Evolutionary conservation across 139 green algal species (phyloP).

Genomic region (Microglena sp.): DNA sequence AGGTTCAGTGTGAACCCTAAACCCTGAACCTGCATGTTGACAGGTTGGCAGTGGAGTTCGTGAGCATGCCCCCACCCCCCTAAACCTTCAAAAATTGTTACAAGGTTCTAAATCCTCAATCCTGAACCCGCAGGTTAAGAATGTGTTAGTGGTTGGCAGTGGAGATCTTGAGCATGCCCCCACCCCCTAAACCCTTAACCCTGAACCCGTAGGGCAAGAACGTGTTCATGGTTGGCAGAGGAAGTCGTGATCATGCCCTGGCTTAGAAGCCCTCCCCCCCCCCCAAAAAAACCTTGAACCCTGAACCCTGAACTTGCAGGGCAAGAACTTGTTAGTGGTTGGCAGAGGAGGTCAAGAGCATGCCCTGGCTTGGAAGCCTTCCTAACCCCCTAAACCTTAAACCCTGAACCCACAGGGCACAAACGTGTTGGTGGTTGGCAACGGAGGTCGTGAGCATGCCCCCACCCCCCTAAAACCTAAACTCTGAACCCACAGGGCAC

Average conservation of each 20-base stretch:
- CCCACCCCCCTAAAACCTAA: no score
- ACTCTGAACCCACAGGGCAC: no score
- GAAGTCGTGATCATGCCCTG: conserved; percentile 83
- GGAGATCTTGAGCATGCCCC: conserved; percentile 82
- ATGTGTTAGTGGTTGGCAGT: conserved; percentile 76
- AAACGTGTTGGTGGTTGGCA: conserved; percentile 83
- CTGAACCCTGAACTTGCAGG: no score
- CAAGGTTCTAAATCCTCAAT: no score
- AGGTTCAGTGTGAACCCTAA: no score
- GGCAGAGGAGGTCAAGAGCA: conserved; percentile 83
- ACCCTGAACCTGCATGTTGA: no score
- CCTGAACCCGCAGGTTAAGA: conserved; percentile 66
- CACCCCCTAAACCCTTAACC: no score
- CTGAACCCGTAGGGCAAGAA: conserved; percentile 50
- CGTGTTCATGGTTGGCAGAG: conserved; percentile 78
- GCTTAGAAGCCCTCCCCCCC: conserved; percentile 76
- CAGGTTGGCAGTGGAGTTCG: conserved; percentile 75
- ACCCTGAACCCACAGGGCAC: no score
- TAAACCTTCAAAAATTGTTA: no score
- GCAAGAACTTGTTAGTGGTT: conserved; percentile 85
- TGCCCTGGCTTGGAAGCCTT: conserved; percentile 76
- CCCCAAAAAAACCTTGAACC: no score
- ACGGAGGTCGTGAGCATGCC: conserved; percentile 81
- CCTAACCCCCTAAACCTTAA: no score
- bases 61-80: conserved; percentile 86